Evolutionary conservation across 73 alveolate genomes (phyloP).

Genomic region (Paraurostyla sp.): DNA sequence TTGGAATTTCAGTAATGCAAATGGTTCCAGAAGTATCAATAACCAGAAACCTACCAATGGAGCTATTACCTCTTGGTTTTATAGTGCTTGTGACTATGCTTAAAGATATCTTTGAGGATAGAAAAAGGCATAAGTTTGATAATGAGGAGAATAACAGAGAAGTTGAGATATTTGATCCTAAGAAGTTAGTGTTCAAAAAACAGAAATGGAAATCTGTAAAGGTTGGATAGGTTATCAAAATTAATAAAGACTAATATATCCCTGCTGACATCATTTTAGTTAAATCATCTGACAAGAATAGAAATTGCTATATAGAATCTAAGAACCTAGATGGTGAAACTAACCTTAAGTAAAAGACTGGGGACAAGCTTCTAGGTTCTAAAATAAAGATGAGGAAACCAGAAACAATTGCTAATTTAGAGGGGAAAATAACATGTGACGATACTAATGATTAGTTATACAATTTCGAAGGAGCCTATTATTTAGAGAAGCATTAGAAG

Average conservation of each 20-base stretch:
- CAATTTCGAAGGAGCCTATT: conserved; percentile 64
- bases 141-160: conserved; percentile 87
- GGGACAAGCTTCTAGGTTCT: conserved; percentile 34
- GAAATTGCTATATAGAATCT: conserved; percentile 95
- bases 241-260: conserved; percentile 38
- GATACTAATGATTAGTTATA: conserved; percentile 70
- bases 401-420: not conserved
- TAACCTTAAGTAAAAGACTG: conserved; percentile 91
- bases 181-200: conserved; percentile 56
- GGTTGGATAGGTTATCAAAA: conserved; percentile 84
- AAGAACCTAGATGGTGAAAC: conserved; percentile 99
- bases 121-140: conserved; percentile 92
- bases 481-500: not conserved
- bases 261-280: conserved; percentile 72
- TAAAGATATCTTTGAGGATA: conserved; percentile 96
- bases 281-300: conserved; percentile 45
- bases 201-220: conserved; percentile 79
- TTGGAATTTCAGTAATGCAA: conserved; percentile 89
- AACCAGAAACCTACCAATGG: conserved; percentile 89
- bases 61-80: conserved; percentile 88
- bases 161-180: conserved; percentile 62
- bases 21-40: conserved; percentile 88
- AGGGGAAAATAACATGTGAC: conserved; percentile 60
- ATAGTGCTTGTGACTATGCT: conserved; percentile 90
- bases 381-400: not conserved